phyloP scores from a whole-genome alignment of 345 rosid species.

The Rhizophora mangle region DNA sequence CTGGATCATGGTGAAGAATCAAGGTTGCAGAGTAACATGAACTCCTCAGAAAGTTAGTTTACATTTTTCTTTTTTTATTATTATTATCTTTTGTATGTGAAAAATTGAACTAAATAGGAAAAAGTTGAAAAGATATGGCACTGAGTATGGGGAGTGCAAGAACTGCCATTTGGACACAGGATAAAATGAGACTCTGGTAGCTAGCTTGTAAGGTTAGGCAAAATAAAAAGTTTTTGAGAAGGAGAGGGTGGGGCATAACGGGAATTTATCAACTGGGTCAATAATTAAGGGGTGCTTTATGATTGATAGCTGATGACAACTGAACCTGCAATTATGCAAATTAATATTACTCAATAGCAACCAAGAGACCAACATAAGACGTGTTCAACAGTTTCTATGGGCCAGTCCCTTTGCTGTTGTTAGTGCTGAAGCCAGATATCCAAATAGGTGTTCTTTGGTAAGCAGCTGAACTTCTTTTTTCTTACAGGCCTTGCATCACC shows the following conservation, averaged over 20 bases:
- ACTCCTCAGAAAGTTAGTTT: slow-evolving; percentile 67
- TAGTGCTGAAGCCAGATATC: not conserved
- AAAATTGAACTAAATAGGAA: not conserved
- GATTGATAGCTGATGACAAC: not conserved
- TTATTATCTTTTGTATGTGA: not conserved
- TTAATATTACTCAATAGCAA: not conserved
- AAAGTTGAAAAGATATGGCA: not conserved
- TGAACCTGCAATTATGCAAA: not conserved
- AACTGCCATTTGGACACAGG: too few relatives aligned
- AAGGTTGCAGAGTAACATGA: slow-evolving; percentile 37
- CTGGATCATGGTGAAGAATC: slow-evolving; percentile 36
- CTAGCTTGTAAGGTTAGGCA: slow-evolving; percentile 1
- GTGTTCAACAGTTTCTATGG: not conserved
- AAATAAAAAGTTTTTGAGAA: not conserved
- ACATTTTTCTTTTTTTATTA: not conserved
- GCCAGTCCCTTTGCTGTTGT: not conserved
- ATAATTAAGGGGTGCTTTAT: not conserved
- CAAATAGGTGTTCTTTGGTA: not conserved
- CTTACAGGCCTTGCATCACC: slow-evolving; percentile 74
- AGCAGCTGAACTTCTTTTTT: slow-evolving; percentile 12
- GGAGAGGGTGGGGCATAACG: not conserved
- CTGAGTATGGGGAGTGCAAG: not conserved
- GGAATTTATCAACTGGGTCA: not conserved
- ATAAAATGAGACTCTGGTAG: not conserved
- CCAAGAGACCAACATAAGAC: not conserved